Percentiles rank a stretch among this genome's conserved stretches.
Conservation (phyloP, 305 asterid species). For the Stenogyne calaminthoides region DNA sequence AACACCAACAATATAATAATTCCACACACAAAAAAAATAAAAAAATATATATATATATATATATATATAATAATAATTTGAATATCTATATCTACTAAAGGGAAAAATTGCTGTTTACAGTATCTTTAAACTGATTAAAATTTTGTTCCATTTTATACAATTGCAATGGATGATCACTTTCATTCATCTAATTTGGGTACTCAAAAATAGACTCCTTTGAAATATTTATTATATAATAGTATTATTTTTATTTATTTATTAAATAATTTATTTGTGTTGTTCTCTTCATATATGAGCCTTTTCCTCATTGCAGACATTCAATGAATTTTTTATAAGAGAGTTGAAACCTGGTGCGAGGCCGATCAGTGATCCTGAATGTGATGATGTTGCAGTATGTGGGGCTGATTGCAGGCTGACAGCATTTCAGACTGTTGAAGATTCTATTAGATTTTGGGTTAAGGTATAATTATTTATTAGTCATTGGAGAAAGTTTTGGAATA, state of each 20-base stretch:
- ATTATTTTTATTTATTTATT: not conserved
- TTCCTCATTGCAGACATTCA: conserved; percentile 73
- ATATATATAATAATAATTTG: too few species aligned
- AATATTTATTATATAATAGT: not conserved
- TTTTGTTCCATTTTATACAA: not conserved
- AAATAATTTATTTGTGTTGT: not conserved
- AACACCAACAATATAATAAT: not conserved
- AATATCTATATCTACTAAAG: not conserved
- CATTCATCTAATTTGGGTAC: conserved; percentile 11
- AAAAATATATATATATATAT: too few species aligned
- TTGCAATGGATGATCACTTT: not conserved
- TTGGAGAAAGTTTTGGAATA: not conserved
- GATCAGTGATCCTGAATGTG: conserved; percentile 54
- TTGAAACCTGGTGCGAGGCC: conserved; percentile 83
- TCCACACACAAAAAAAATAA: too few species aligned
- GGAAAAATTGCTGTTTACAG: not conserved
- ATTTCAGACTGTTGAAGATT: conserved; percentile 63
- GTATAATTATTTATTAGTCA: conserved; percentile 41
- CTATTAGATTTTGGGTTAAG: conserved; percentile 94
- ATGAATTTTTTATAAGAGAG: conserved; percentile 90
- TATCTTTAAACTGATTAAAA: conserved; percentile 15
- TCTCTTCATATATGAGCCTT: conserved; percentile 3
- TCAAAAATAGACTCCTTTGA: not conserved
- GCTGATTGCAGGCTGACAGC: conserved; percentile 96
- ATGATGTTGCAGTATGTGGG: conserved; percentile 86